Evolutionary conservation across 2,329 filamentous ascomycete genomes (phyloP), one percentile per base, ranked within the genome.

Genomic region (Aspergillus sp.): DNA sequence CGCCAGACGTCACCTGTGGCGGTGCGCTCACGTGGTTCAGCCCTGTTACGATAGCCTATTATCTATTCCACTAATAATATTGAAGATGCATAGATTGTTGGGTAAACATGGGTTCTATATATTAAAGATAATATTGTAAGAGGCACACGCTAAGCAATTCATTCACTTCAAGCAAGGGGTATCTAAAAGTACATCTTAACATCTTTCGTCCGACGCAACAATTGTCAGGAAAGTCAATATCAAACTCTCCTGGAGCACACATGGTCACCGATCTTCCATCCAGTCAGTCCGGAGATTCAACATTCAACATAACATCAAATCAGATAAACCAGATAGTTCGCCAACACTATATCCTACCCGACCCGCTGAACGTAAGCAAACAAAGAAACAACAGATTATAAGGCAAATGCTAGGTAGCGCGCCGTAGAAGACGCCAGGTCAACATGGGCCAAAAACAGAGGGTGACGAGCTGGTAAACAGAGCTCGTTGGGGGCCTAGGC

Each of bases 111-210:
- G 28, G 10, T 30, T 30, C 10, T 30, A 30, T 30, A 41, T n/a
- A 8, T 41, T 0, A 5, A n/a, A 3, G 0, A 45, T 43, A 43
- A 10, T 17, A 45, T 23, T 36, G 12, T 36, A 36, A 36, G 5
- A 36, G 32, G 32, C 32, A 36, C 32, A 36, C 32, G 19, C 41
- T 12, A 49, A 23, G 25, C 48, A 67, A 60, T 45, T 38, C 59
- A 43, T 62, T 64, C 53, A 41, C 50, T 59, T 64, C 57, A 60
- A 66, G 65, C 60, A 69, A 67, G 63, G 71, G 71, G 71, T 74
- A 74, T 74, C 71, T 74, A 72, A 71, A 67, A 66, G 62, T 70
- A 72, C 68, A 72, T 64, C 62, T 62, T 58, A 66, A 61, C 59
- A 61, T 50, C 60, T 53, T 43, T 58, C 39, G 45, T 54, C 50